Evolutionary conservation across 176 grass and related monocot species (phyloP).

Genomic region (Triticum timopheevii): DNA sequence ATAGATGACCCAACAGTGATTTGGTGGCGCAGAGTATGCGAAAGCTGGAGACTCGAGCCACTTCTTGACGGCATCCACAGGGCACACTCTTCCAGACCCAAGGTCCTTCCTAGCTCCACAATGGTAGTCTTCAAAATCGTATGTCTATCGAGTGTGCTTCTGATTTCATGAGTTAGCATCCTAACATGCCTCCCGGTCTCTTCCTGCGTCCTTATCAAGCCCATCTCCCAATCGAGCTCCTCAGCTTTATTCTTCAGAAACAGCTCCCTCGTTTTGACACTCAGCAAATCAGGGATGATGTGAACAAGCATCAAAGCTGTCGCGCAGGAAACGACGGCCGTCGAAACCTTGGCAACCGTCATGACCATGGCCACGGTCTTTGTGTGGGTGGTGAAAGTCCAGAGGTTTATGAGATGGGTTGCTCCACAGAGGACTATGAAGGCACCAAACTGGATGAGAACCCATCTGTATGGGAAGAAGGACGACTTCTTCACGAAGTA

Average conservation of each 20-base stretch:
- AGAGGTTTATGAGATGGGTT: constrained; percentile 75
- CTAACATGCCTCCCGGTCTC: constrained; percentile 67
- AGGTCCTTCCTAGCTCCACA: constrained; percentile 64
- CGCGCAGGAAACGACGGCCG: constrained; percentile 64
- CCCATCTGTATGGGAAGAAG: constrained; percentile 56
- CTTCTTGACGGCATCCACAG: constrained; percentile 73
- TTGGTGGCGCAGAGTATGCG: constrained; percentile 66
- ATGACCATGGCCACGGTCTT: constrained; percentile 49
- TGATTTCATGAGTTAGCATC: constrained; percentile 82
- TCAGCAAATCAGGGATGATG: constrained; percentile 72
- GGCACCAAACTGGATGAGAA: constrained; percentile 65
- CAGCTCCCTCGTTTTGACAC: constrained; percentile 66
- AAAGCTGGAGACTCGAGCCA: constrained; percentile 64
- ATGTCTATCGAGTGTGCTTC: constrained; percentile 72
- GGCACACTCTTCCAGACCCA: constrained; percentile 66
- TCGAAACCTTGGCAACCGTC: constrained; percentile 62
- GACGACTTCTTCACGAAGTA: constrained; percentile 85
- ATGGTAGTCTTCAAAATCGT: constrained; percentile 76
- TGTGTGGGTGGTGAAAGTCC: constrained; percentile 54
- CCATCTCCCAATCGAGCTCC: constrained; percentile 76
- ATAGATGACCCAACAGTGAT: constrained; percentile 53
- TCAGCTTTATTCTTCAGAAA: constrained; percentile 74
- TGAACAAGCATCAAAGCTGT: constrained; percentile 81
- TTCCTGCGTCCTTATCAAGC: constrained; percentile 64
- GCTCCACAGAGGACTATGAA: constrained; percentile 88